These are phyloP conservation scores for Macadamia integrifolia DNA, from an alignment of 164 flowering plant species.

Conservation along the genomic window DNA sequence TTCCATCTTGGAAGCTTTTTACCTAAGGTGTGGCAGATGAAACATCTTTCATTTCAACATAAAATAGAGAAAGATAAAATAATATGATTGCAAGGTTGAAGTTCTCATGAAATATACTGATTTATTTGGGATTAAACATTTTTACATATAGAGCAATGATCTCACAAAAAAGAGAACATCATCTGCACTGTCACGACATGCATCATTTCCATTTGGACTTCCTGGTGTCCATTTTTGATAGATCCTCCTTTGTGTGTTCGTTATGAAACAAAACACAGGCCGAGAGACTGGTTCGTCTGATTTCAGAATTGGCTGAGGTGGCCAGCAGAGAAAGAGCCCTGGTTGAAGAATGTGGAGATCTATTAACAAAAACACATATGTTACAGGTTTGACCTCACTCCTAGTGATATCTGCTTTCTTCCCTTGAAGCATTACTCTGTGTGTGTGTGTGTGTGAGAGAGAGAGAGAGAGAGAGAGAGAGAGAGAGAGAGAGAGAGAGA, in stretches of 20 bases:
- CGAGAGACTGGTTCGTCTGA: conserved; percentile 39
- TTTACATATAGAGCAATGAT: too few relatives aligned
- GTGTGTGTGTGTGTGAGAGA: background rate
- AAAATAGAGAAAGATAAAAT: too few relatives aligned
- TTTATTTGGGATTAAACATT: too few relatives aligned
- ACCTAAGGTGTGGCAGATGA: conserved; percentile 43
- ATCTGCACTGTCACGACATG: too few relatives aligned
- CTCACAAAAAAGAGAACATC: too few relatives aligned
- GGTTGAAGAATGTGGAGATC: conserved; percentile 59
- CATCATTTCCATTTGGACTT: background rate
- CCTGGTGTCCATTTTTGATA: background rate
- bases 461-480: background rate
- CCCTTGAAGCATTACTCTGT: background rate
- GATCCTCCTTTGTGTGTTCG: background rate
- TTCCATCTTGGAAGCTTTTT: conserved; percentile 34
- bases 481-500: background rate
- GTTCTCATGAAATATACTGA: background rate
- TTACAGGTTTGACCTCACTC: conserved; percentile 46
- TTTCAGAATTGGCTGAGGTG: conserved; percentile 57
- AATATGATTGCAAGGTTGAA: background rate
- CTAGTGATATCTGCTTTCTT: background rate
- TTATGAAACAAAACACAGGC: conserved; percentile 41
- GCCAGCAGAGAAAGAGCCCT: conserved; percentile 45
- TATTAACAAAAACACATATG: conserved; percentile 33
- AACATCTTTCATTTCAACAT: too few relatives aligned